Conservation (phyloP, 805 yeast genomes). For the Komagataella populi region DNA sequence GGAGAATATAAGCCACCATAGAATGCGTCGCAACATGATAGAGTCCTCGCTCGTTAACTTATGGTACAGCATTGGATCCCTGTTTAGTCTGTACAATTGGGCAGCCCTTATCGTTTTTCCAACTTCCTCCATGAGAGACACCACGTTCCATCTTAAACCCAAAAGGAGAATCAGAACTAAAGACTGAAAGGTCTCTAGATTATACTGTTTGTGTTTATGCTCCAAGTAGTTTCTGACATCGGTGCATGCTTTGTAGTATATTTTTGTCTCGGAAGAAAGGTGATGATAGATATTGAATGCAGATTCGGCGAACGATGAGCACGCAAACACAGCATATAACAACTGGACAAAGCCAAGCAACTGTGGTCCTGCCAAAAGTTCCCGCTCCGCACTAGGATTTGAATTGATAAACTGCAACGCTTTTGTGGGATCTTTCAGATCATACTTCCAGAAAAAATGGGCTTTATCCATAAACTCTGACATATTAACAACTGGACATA, state of each 20-base stretch:
- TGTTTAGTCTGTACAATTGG: not conserved
- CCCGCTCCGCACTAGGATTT: not conserved
- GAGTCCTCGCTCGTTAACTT: not conserved
- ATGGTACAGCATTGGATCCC: not conserved
- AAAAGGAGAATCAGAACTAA: not conserved
- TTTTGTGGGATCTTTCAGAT: not conserved
- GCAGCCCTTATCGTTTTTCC: not conserved
- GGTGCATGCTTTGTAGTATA: not conserved
- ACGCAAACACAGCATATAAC: not conserved
- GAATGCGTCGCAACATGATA: not conserved
- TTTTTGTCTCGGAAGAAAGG: not conserved
- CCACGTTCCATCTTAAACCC: not conserved
- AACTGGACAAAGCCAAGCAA: not conserved
- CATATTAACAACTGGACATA: slow-evolving; percentile 40
- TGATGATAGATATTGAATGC: not conserved
- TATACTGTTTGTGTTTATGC: not conserved
- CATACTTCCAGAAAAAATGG: not conserved
- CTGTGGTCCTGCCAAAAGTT: not conserved
- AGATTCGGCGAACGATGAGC: not conserved
- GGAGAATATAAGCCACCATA: not conserved
- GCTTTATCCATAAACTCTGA: slow-evolving; percentile 25
- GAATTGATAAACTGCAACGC: not conserved
- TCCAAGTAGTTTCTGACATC: not conserved
- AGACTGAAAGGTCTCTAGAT: not conserved
- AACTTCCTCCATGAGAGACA: not conserved